These are phyloP conservation scores for Neofusicoccum sp. DNA, from an alignment of 2,329 filamentous ascomycete species.

Conservation along the genomic window DNA sequence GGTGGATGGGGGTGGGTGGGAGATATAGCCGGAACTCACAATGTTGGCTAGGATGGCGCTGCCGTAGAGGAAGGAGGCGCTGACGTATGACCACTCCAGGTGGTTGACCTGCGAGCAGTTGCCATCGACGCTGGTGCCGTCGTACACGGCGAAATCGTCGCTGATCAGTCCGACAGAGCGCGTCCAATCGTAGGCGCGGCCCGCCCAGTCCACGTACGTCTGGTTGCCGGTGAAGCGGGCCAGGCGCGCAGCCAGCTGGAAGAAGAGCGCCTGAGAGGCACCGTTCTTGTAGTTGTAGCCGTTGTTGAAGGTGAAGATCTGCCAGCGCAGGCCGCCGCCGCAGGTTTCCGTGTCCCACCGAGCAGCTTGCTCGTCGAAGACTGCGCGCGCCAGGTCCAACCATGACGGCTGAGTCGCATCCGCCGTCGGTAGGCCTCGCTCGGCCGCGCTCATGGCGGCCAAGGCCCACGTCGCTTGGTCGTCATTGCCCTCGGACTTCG, in stretches of 20 bases:
- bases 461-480: slow-evolving; percentile 75
- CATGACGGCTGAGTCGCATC: slow-evolving; percentile 56
- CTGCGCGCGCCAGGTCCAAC: slow-evolving; percentile 65
- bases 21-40: slow-evolving; percentile 30
- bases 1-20: neutral
- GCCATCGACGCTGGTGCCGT: slow-evolving; percentile 41
- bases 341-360: slow-evolving; percentile 71
- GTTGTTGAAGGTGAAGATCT: slow-evolving; percentile 73
- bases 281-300: slow-evolving; percentile 83
- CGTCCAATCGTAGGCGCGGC: slow-evolving; percentile 62
- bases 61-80: slow-evolving; percentile 55
- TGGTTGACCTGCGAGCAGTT: slow-evolving; percentile 53
- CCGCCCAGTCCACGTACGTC: slow-evolving; percentile 60
- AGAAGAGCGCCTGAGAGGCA: slow-evolving; percentile 78
- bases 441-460: slow-evolving; percentile 64
- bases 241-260: slow-evolving; percentile 74
- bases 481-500: slow-evolving; percentile 64
- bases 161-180: slow-evolving; percentile 51
- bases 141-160: slow-evolving; percentile 47
- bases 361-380: slow-evolving; percentile 67
- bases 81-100: slow-evolving; percentile 59
- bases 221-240: slow-evolving; percentile 67
- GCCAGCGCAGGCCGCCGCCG: slow-evolving; percentile 73
- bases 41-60: slow-evolving; percentile 58
- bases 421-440: slow-evolving; percentile 63